A percentile compares a stretch with the other conserved stretches of the same genome.
Evolutionary conservation across 2,329 filamentous ascomycete genomes (phyloP).

Genomic region (Colletotrichum navitas): DNA sequence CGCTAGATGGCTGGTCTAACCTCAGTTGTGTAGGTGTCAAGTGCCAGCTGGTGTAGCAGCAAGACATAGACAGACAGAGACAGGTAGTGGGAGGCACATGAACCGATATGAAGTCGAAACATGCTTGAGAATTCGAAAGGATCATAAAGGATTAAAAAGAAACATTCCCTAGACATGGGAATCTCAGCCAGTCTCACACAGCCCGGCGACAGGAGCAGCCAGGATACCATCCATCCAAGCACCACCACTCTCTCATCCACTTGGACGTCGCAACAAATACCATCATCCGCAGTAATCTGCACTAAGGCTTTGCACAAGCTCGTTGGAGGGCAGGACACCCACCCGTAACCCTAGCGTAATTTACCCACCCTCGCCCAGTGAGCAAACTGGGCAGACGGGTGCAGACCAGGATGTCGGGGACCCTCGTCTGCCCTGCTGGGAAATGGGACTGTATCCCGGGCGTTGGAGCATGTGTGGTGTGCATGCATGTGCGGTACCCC

Average conservation of each 20-base stretch:
- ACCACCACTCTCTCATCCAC: not conserved
- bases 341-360: slow-evolving; percentile 39
- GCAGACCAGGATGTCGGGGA: slow-evolving; percentile 24
- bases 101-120: slow-evolving; percentile 16
- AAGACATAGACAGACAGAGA: not conserved
- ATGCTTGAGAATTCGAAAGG: slow-evolving; percentile 8
- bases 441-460: slow-evolving; percentile 37
- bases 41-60: slow-evolving; percentile 16
- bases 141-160: slow-evolving; percentile 1
- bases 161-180: slow-evolving; percentile 6
- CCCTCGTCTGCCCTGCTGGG: slow-evolving; percentile 36
- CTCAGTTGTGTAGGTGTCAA: slow-evolving; percentile 13
- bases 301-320: slow-evolving; percentile 24
- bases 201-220: not conserved
- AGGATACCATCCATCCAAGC: not conserved
- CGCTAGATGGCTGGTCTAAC: slow-evolving; percentile 13
- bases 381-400: slow-evolving; percentile 26
- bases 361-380: slow-evolving; percentile 36
- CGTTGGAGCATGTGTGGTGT: slow-evolving; percentile 27
- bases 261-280: slow-evolving; percentile 5
- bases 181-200: slow-evolving; percentile 13
- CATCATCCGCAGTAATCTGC: slow-evolving; percentile 14
- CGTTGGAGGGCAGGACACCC: slow-evolving; percentile 38
- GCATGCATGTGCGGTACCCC: not conserved
- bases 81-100: not conserved